A percentile compares a stretch with the other conserved stretches of the same genome.
These are phyloP conservation scores for Cryptococcus hybrid DNA, from an alignment of 1,284 basidiomycete genomes.

Conservation along the genomic window DNA sequence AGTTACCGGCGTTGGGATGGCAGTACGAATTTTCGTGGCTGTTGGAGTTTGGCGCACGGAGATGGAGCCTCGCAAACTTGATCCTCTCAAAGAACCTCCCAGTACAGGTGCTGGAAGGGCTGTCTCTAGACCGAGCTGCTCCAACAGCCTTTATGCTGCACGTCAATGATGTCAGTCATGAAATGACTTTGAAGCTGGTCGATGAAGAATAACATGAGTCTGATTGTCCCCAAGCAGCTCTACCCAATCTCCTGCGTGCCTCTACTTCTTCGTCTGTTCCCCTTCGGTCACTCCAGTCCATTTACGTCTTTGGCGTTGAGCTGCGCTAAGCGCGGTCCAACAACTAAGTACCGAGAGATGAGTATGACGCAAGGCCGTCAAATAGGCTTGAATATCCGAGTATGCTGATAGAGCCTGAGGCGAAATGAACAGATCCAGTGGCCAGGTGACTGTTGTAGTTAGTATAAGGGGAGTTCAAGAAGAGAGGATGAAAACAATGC, in stretches of 20 bases:
- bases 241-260: conserved; percentile 59
- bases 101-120: not conserved
- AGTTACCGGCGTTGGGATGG: not conserved
- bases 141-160: conserved; percentile 60
- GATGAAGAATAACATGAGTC: conserved; percentile 88
- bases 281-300: conserved; percentile 87
- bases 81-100: conserved; percentile 9
- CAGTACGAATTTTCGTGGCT: not conserved
- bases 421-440: conserved; percentile 83
- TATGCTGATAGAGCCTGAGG: conserved; percentile 71
- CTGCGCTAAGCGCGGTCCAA: conserved; percentile 78
- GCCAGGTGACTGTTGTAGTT: conserved; percentile 72
- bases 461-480: conserved; percentile 70
- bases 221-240: conserved; percentile 77
- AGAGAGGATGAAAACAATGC: conserved; percentile 66
- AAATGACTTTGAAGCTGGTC: conserved; percentile 73
- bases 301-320: conserved; percentile 71
- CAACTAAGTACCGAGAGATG: conserved; percentile 73
- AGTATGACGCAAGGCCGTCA: conserved; percentile 76
- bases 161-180: conserved; percentile 85
- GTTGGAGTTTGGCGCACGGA: not conserved
- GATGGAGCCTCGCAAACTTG: conserved; percentile 4
- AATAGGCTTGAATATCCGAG: conserved; percentile 72
- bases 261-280: conserved; percentile 67
- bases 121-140: conserved; percentile 21